Evolutionary conservation across 257 asterid species (phyloP).

Genomic region (Primulina eburnea): DNA sequence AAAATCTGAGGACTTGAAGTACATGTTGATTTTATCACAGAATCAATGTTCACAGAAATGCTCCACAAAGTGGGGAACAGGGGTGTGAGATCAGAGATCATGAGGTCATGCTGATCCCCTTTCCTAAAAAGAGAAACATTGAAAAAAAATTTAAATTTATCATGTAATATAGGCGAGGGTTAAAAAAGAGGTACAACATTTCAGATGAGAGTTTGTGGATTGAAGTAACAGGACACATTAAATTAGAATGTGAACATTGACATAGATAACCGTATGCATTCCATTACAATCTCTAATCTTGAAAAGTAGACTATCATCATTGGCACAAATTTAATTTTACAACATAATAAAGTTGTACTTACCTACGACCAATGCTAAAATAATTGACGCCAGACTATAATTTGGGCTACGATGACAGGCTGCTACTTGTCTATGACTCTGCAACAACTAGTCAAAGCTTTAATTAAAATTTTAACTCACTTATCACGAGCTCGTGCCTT

Average conservation of each 20-base stretch:
- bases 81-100: neutral
- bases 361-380: neutral
- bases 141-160: neutral
- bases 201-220: neutral
- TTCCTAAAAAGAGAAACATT: neutral
- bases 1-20: neutral
- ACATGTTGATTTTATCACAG: neutral
- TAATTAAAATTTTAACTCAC: conserved; percentile 36
- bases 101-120: neutral
- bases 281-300: neutral
- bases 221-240: neutral
- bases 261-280: neutral
- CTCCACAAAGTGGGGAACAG: neutral
- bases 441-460: conserved; percentile 17
- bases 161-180: neutral
- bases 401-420: conserved; percentile 2
- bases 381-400: neutral
- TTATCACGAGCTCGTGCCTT: conserved; percentile 91
- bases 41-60: conserved; percentile 2
- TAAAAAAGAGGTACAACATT: neutral
- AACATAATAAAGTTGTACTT: neutral
- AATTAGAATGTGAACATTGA: neutral
- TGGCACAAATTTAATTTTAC: neutral
- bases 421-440: neutral
- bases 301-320: neutral